Percentiles rank a stretch among this genome's conserved stretches.
Conservation (phyloP, 139 green algal genomes). For the Chlorella sp. region DNA sequence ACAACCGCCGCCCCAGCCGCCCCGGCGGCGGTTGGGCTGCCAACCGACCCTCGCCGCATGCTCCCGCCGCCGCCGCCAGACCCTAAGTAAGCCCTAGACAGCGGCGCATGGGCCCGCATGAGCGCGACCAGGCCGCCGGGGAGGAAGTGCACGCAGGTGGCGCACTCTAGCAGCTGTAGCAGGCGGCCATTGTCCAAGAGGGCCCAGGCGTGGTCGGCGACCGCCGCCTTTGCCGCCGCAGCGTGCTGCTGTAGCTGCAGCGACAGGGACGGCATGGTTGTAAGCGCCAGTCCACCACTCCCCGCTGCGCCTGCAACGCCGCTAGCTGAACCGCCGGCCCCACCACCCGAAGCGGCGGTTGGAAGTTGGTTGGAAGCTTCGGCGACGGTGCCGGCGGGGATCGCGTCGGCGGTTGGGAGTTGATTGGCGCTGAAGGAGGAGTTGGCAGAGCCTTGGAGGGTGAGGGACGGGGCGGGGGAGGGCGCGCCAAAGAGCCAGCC, state of each 20-base stretch:
- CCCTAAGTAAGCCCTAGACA: background rate
- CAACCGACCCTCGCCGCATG: no score
- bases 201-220: constrained; percentile 44
- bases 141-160: constrained; percentile 18
- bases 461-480: no score
- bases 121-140: constrained; percentile 24
- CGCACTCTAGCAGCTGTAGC: constrained; percentile 24
- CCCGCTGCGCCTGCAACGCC: no score
- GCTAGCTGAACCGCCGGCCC: background rate
- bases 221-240: constrained; percentile 24
- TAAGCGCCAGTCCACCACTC: no score
- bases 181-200: constrained; percentile 41
- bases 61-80: background rate
- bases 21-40: no score
- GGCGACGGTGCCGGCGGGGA: no score
- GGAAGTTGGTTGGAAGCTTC: background rate
- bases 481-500: constrained; percentile 26
- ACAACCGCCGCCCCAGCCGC: no score
- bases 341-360: background rate
- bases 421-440: no score
- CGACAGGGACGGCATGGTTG: background rate
- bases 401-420: no score
- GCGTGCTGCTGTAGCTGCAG: constrained; percentile 11
- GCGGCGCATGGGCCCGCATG: constrained; percentile 16
- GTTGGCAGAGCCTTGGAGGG: no score